Conservation (phyloP, 2,329 filamentous ascomycete genomes). For the Diaporthe sp. region DNA sequence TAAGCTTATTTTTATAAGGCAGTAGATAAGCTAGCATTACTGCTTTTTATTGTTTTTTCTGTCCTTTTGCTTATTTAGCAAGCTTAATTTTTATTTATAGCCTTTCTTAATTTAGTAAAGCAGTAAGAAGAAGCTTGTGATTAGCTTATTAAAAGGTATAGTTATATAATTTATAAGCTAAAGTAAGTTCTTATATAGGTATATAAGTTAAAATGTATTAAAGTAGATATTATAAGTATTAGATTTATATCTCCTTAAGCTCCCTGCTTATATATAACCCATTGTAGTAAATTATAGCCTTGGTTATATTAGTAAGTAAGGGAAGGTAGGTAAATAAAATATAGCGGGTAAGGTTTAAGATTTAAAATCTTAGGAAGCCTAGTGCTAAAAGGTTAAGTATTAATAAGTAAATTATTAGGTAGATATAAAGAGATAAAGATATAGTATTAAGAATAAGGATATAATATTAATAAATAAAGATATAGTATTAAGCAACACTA, state of each 20-base stretch:
- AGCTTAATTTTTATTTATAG: not conserved
- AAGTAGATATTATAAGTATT: not conserved
- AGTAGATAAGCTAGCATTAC: not conserved
- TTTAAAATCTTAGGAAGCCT: no score
- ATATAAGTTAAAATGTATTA: not conserved
- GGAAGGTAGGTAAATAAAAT: not conserved
- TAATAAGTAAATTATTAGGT: not conserved
- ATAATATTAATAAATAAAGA: no score
- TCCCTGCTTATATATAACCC: not conserved
- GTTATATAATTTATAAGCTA: not conserved
- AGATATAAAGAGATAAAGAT: not conserved
- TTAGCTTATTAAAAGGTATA: not conserved
- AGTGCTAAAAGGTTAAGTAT: not conserved
- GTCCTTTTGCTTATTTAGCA: not conserved
- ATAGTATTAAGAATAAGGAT: not conserved
- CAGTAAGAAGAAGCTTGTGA: no score
- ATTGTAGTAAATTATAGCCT: not conserved
- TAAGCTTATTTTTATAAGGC: not conserved
- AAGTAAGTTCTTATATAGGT: not conserved
- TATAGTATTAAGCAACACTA: no score
- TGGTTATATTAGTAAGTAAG: not conserved
- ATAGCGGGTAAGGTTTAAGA: not conserved
- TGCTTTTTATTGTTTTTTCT: not conserved
- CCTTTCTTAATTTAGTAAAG: not conserved
- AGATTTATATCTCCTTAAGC: not conserved